Base-by-base conservation (phyloP, 2,329 filamentous ascomycete genomes). In the Xylaria multiplex region DNA sequence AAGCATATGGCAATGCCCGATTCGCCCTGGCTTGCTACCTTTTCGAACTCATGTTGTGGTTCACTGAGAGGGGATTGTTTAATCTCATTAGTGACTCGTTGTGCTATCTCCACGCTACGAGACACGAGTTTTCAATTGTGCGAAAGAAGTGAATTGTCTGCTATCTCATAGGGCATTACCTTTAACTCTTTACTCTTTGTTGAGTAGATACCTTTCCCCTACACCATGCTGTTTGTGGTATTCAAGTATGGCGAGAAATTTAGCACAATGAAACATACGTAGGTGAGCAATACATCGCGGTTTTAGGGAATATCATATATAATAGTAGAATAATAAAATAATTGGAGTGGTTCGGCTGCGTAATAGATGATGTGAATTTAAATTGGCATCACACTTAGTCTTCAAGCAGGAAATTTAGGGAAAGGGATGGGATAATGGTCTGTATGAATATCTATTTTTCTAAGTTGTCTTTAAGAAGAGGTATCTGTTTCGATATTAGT, bases 1-100 rank as follows among this genome's bases (percentile, higher is more conserved):
- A 58, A 58, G 27, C 55, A 58, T 24, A 58, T 16, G 30, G 55
- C 55, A 37, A 58, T 24, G 9, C 55, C 55, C 19, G 55, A 58
- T 24, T n/a, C 55, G 9, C 55, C 55, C 19, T 57, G 42, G 14
- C 55, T 42, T 32, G 55, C 24, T 57, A 57, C n/a, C 13, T 46
- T 57, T n/a, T 57, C 55, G 24, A 48, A 57, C n/a, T 22, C 27
- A 11, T 46, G 3, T n/a, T 19, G 42, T 9, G 24, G 27, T 2
- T 24, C 2, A 24, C 11, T 32, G 32, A 3, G 4, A 27, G 48
- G 48, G 6, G 32, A 57, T 48, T 1, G 11, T 35, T 46, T 46
- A 14, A 57, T 13, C 2, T 14, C 6, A 8, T 48, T 14, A 2
- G 8, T 30, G 24, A 55, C 7, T 9, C 5, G 8, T 43, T 32